Conservation (phyloP, 352 stramenopile genomes). For the Saprolegnia parasitica region DNA sequence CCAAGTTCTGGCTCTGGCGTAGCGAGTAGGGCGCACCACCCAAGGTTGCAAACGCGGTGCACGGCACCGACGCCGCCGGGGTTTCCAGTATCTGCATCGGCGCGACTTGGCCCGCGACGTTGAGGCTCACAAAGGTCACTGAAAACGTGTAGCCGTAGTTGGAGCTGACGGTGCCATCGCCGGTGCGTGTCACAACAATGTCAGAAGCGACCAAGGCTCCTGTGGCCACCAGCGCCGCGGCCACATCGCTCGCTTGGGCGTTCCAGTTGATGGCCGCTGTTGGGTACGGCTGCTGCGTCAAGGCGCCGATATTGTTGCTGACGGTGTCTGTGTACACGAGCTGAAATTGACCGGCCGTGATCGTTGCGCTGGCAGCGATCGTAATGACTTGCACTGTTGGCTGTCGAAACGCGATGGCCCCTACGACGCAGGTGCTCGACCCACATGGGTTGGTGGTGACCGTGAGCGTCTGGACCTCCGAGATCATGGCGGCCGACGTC, state of each 20-base stretch:
- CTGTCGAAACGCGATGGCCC: slow-evolving; percentile 57
- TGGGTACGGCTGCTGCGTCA: slow-evolving; percentile 25
- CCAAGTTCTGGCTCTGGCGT: slow-evolving; percentile 36
- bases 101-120: slow-evolving; percentile 58
- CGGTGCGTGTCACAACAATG: slow-evolving; percentile 68
- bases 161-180: slow-evolving; percentile 50
- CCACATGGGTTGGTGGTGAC: slow-evolving; percentile 44
- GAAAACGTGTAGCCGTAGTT: slow-evolving; percentile 63
- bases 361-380: slow-evolving; percentile 45
- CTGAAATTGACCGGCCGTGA: slow-evolving; percentile 51
- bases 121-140: slow-evolving; percentile 72
- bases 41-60: slow-evolving; percentile 41
- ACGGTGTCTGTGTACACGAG: slow-evolving; percentile 27
- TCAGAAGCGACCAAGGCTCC: slow-evolving; percentile 39
- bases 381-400: slow-evolving; percentile 72
- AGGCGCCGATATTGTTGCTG: slow-evolving; percentile 39
- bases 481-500: slow-evolving; percentile 53
- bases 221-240: slow-evolving; percentile 36
- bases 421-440: slow-evolving; percentile 44
- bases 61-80: slow-evolving; percentile 26
- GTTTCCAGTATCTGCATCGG: slow-evolving; percentile 35
- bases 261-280: slow-evolving; percentile 41
- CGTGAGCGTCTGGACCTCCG: slow-evolving; percentile 70
- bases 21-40: slow-evolving; percentile 38
- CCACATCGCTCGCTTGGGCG: slow-evolving; percentile 36